Evolutionary conservation across 2,329 filamentous ascomycete genomes (phyloP).

Genomic region (Pseudonectria foliicola): DNA sequence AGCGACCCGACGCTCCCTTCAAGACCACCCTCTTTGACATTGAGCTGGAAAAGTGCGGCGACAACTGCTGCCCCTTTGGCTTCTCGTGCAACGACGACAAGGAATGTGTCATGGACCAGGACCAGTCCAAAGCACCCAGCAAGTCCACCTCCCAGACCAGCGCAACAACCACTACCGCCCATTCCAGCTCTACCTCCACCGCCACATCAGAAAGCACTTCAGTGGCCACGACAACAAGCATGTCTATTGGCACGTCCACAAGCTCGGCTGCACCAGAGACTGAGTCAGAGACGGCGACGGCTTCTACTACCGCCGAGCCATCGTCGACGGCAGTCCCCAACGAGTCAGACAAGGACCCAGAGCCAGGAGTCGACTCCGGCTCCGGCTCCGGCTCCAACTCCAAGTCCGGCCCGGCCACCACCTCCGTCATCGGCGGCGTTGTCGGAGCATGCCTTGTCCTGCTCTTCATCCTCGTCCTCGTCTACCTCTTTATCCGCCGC

Average conservation of each 20-base stretch:
- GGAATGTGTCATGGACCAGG: slow-evolving; percentile 44
- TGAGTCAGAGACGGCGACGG: slow-evolving; percentile 15
- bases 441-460: slow-evolving; percentile 39
- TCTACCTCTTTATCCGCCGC: slow-evolving; percentile 34
- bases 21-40: slow-evolving; percentile 59
- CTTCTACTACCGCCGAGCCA: slow-evolving; percentile 6
- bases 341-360: slow-evolving; percentile 7
- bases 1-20: slow-evolving; percentile 50
- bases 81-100: slow-evolving; percentile 52
- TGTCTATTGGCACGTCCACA: too few relatives aligned
- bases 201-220: slow-evolving; percentile 10
- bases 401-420: slow-evolving; percentile 25
- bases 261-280: slow-evolving; percentile 15
- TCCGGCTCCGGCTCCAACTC: slow-evolving; percentile 7
- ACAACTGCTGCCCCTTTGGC: slow-evolving; percentile 63
- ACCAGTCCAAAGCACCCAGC: slow-evolving; percentile 39
- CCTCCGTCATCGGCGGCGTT: slow-evolving; percentile 40
- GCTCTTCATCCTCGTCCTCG: slow-evolving; percentile 31
- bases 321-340: slow-evolving; percentile 7
- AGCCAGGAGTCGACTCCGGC: slow-evolving; percentile 1
- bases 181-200: slow-evolving; percentile 12
- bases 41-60: slow-evolving; percentile 50
- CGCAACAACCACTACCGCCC: slow-evolving; percentile 13
- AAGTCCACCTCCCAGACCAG: slow-evolving; percentile 15
- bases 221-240: too few relatives aligned